Evolutionary conservation across 257 asterid species (phyloP).

Genomic region (Lithospermum erythrorhizon): DNA sequence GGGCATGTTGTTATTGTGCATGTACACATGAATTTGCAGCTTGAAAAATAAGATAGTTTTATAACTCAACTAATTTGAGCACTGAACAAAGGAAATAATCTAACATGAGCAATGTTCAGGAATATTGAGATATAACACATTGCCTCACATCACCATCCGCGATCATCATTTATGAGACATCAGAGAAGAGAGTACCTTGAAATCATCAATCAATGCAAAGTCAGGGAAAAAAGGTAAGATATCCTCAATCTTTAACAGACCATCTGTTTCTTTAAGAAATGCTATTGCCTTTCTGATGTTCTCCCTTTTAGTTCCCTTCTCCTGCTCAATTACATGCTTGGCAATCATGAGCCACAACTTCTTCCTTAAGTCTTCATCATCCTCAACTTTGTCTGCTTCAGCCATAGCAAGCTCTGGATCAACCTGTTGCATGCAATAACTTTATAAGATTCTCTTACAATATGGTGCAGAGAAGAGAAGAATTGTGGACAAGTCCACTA

Average conservation of each 20-base stretch:
- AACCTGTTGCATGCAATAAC: conserved; percentile 36
- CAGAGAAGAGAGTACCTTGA: conserved; percentile 45
- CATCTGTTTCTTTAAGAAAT: conserved; percentile 96
- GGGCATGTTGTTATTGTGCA: too few relatives aligned
- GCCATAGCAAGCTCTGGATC: conserved; percentile 99
- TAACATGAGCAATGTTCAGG: neutral
- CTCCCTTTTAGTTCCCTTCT: conserved; percentile 96
- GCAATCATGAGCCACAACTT: conserved; percentile 99
- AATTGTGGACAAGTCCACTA: neutral
- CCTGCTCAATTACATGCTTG: conserved; percentile 89
- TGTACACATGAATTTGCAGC: neutral
- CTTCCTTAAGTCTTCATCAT: conserved; percentile 91
- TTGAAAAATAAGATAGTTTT: neutral
- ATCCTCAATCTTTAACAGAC: conserved; percentile 93
- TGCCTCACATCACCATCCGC: too few relatives aligned
- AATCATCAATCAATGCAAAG: conserved; percentile 92
- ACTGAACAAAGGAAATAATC: too few relatives aligned
- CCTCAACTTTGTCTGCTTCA: conserved; percentile 98
- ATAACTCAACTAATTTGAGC: too few relatives aligned
- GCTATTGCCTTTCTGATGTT: conserved; percentile 95
- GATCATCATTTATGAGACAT: too few relatives aligned
- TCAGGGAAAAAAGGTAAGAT: conserved; percentile 95
- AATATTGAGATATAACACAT: neutral
- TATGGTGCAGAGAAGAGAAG: neutral
- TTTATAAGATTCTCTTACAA: neutral